Percentiles rank a stretch among this genome's conserved stretches.
phyloP scores from a whole-genome alignment of 257 asterid species.

The Jacaranda mimosifolia region DNA sequence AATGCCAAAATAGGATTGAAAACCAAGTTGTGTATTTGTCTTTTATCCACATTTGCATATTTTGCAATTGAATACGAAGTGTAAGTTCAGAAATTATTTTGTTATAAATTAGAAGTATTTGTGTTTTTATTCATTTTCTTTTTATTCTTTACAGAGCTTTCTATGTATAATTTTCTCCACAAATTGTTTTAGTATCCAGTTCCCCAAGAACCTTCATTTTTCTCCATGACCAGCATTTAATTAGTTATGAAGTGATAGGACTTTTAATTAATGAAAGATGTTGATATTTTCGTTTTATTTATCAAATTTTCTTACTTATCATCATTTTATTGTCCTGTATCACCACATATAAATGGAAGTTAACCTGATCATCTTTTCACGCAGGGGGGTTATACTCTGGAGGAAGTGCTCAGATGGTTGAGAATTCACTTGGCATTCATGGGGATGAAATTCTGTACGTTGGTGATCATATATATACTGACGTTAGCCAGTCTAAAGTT shows the following conservation, averaged over 20 bases:
- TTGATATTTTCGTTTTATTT: neutral
- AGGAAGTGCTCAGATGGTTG: slow-evolving; percentile 95
- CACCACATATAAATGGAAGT: neutral
- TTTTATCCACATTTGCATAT: neutral
- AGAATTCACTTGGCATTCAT: slow-evolving; percentile 79
- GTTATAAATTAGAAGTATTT: neutral
- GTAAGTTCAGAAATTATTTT: slow-evolving; percentile 11
- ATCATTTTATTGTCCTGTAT: slow-evolving; percentile 6
- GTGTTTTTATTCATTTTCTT: neutral
- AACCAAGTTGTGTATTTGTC: slow-evolving; percentile 8
- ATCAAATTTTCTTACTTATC: neutral
- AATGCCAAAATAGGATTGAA: neutral
- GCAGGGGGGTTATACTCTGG: slow-evolving; percentile 91
- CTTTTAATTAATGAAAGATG: neutral
- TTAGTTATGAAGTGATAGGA: neutral
- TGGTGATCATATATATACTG: slow-evolving; percentile 93
- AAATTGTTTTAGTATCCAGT: neutral
- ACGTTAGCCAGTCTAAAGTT: slow-evolving; percentile 91
- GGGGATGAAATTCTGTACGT: slow-evolving; percentile 94
- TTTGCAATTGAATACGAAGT: neutral
- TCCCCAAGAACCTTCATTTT: neutral
- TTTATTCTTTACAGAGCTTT: neutral
- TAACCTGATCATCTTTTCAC: slow-evolving; percentile 22
- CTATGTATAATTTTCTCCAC: neutral
- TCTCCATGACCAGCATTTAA: slow-evolving; percentile 16